These are phyloP conservation scores for Dioscorea alata DNA, from an alignment of 106 monocot genomes.

Conservation along the genomic window DNA sequence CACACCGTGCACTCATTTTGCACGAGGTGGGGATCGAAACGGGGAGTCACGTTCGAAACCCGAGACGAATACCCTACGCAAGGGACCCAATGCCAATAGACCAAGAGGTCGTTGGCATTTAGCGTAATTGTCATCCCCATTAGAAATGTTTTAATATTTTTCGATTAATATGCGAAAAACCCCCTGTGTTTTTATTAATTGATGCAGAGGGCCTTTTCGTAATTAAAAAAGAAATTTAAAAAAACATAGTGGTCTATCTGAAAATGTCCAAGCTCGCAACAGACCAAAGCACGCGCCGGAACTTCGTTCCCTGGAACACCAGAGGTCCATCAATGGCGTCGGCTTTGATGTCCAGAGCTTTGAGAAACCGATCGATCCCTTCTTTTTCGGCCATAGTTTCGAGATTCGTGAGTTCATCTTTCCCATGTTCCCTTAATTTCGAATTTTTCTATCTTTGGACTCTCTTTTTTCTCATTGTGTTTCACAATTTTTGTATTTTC, in stretches of 20 bases:
- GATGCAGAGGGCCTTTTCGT: no score
- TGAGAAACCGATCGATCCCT: constrained; percentile 21
- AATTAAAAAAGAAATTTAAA: background rate
- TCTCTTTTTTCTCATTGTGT: background rate
- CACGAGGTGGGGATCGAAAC: no score
- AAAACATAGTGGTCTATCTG: background rate
- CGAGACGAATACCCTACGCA: no score
- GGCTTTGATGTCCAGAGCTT: constrained; percentile 24
- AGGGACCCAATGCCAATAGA: no score
- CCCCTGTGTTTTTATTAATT: no score
- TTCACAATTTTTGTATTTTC: background rate
- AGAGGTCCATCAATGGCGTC: constrained; percentile 22
- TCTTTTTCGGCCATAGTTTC: constrained; percentile 8
- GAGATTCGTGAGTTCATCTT: constrained; percentile 41
- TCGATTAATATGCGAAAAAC: no score
- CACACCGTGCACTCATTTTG: no score
- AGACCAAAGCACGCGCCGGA: background rate
- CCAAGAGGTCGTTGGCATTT: no score
- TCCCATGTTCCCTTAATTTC: background rate
- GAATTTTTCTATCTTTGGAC: background rate
- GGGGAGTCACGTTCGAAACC: no score
- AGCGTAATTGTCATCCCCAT: no score
- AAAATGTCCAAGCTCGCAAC: background rate
- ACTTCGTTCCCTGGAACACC: background rate
- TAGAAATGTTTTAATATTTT: no score